Percentiles rank a stretch among this genome's conserved stretches.
These are phyloP conservation scores for Myxozyma geophila DNA, from an alignment of 805 yeast species.

Conservation along the genomic window DNA sequence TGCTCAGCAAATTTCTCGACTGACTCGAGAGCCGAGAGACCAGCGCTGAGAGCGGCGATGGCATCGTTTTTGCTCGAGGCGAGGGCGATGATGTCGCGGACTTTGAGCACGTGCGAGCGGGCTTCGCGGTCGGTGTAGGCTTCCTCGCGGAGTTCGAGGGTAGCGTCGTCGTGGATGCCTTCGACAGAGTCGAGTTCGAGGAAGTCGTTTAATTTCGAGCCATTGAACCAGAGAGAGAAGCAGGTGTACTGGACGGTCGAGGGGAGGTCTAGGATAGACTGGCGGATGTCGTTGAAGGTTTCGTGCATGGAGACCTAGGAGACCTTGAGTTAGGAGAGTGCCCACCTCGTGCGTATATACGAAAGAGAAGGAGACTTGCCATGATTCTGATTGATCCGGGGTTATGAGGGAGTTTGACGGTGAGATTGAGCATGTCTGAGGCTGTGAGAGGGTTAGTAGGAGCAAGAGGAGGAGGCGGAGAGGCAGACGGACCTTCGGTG, in stretches of 20 bases:
- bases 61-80: constrained; percentile 49
- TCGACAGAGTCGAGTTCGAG: constrained; percentile 41
- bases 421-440: constrained; percentile 30
- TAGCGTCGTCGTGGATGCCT: constrained; percentile 47
- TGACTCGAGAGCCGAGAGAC: constrained; percentile 53
- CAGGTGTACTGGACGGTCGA: constrained; percentile 64
- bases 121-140: constrained; percentile 66
- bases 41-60: constrained; percentile 50
- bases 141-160: constrained; percentile 55
- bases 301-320: constrained; percentile 47
- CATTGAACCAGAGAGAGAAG: constrained; percentile 54
- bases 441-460: background rate
- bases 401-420: constrained; percentile 36
- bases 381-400: constrained; percentile 37
- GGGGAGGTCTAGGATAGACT: constrained; percentile 61
- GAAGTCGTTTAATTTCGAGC: constrained; percentile 47
- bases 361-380: constrained; percentile 21
- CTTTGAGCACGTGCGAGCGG: constrained; percentile 63
- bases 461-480: background rate
- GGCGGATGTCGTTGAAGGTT: constrained; percentile 60
- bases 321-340: background rate
- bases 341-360: background rate
- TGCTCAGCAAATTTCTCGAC: constrained; percentile 30
- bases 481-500: background rate
- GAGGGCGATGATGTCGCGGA: constrained; percentile 64